Percentiles rank a stretch among this genome's conserved stretches.
These are phyloP conservation scores for Neonectria sp. DNA, from an alignment of 2,329 filamentous ascomycete species.

Conservation along the genomic window DNA sequence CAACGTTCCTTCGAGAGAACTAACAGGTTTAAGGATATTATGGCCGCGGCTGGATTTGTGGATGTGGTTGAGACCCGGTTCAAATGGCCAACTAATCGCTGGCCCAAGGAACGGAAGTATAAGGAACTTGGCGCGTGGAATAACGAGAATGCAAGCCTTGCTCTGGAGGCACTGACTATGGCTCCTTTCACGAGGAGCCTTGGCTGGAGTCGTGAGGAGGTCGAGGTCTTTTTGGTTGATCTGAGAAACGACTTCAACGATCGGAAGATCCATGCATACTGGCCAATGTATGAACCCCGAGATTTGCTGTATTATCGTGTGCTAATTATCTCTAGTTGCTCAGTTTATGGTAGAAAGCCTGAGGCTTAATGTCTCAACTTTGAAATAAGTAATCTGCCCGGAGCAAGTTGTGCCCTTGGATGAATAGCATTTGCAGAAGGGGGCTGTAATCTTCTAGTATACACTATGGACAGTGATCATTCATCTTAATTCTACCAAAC, in stretches of 20 bases:
- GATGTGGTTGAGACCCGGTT: conserved; percentile 62
- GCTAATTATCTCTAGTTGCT: conserved; percentile 32
- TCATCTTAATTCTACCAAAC: no score
- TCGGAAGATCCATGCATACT: conserved; percentile 38
- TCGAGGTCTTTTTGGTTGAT: conserved; percentile 28
- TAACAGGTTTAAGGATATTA: conserved; percentile 44
- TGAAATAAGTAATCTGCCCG: no score
- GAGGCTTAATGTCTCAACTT: conserved; percentile 1
- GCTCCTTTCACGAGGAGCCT: conserved; percentile 47
- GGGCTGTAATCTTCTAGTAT: no score
- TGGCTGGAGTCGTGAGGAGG: conserved; percentile 38
- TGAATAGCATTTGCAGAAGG: no score
- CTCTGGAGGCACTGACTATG: conserved; percentile 49
- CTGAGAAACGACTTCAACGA: conserved; percentile 36
- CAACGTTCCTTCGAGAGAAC: conserved; percentile 47
- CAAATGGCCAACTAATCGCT: conserved; percentile 64
- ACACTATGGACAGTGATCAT: no score
- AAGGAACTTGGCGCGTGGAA: conserved; percentile 64
- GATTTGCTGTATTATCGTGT: fast-evolving
- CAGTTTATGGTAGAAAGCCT: conserved; percentile 37
- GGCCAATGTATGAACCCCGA: conserved; percentile 31
- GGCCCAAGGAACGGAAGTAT: conserved; percentile 64
- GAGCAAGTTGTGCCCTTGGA: no score
- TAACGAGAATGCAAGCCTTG: conserved; percentile 39
- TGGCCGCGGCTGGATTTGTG: conserved; percentile 66